phyloP scores from a whole-genome alignment of 768 basidiomycete genomes.

The Suillus alpinus region DNA sequence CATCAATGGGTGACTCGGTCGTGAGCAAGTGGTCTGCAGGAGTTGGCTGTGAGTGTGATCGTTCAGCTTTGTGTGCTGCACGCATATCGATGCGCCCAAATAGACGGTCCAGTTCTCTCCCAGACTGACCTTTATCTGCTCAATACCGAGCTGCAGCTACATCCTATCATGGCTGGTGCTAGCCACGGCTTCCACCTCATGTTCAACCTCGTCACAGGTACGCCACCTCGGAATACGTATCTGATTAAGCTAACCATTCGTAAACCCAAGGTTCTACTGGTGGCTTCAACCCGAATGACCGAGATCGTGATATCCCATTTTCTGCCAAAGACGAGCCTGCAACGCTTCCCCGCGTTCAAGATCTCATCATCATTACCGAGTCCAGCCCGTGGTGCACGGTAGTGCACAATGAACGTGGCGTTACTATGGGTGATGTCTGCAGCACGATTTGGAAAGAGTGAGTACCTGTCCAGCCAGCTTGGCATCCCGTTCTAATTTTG shows the following conservation, averaged over 20 bases:
- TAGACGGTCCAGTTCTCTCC: slow-evolving; percentile 63
- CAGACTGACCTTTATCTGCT: slow-evolving; percentile 84
- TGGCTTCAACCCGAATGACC: slow-evolving; percentile 58
- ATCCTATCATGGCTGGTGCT: slow-evolving; percentile 66
- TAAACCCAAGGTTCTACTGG: slow-evolving; percentile 48
- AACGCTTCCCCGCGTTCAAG: slow-evolving; percentile 61
- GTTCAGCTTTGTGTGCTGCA: background rate
- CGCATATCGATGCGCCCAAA: slow-evolving; percentile 39
- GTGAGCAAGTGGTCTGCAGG: slow-evolving; percentile 36
- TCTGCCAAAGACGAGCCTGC: slow-evolving; percentile 60
- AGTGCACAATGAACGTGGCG: slow-evolving; percentile 67
- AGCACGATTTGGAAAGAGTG: slow-evolving; percentile 74
- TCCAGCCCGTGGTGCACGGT: slow-evolving; percentile 79
- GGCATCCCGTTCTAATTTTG: slow-evolving; percentile 6
- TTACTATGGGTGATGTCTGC: slow-evolving; percentile 77
- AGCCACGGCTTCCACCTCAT: slow-evolving; percentile 55
- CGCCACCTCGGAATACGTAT: slow-evolving; percentile 7
- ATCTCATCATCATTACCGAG: slow-evolving; percentile 57
- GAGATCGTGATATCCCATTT: slow-evolving; percentile 58
- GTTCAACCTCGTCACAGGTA: slow-evolving; percentile 71
- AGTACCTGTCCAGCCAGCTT: slow-evolving; percentile 23
- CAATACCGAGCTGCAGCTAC: slow-evolving; percentile 61
- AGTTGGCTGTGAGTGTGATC: slow-evolving; percentile 29
- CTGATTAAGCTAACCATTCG: background rate
- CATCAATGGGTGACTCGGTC: slow-evolving; percentile 26